phyloP scores from a whole-genome alignment of 345 rosid species.

The Aquilaria malaccensis region DNA sequence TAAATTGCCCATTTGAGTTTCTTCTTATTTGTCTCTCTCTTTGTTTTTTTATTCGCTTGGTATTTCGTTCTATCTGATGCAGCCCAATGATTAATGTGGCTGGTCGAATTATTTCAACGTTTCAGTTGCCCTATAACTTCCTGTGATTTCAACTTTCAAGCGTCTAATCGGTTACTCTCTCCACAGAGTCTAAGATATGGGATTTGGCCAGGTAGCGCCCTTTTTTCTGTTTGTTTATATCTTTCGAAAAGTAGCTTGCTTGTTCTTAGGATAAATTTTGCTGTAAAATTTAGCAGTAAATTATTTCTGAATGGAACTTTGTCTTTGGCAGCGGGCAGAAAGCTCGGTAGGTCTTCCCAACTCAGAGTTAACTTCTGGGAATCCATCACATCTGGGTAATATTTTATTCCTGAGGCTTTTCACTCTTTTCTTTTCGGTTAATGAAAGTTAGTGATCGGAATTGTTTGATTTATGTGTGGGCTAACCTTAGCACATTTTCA shows the following conservation, averaged over 20 bases:
- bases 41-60: background rate
- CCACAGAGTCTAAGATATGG: constrained; percentile 10
- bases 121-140: constrained; percentile 28
- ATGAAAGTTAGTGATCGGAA: background rate
- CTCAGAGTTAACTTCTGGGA: constrained; percentile 77
- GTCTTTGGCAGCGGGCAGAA: constrained; percentile 47
- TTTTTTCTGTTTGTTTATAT: background rate
- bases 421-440: background rate
- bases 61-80: background rate
- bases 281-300: background rate
- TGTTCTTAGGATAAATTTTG: constrained; percentile 1
- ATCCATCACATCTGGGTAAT: constrained; percentile 71
- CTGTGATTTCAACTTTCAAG: constrained; percentile 10
- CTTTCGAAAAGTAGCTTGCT: background rate
- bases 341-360: constrained; percentile 33
- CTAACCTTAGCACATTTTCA: no score
- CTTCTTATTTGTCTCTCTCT: background rate
- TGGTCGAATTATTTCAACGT: background rate
- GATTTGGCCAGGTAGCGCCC: constrained; percentile 19
- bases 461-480: no score
- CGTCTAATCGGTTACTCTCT: constrained; percentile 15
- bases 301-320: background rate
- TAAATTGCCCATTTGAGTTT: background rate
- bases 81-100: no score
- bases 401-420: background rate